These are phyloP conservation scores for Barnettozyma salicaria DNA, from an alignment of 805 yeast genomes.

Conservation along the genomic window DNA sequence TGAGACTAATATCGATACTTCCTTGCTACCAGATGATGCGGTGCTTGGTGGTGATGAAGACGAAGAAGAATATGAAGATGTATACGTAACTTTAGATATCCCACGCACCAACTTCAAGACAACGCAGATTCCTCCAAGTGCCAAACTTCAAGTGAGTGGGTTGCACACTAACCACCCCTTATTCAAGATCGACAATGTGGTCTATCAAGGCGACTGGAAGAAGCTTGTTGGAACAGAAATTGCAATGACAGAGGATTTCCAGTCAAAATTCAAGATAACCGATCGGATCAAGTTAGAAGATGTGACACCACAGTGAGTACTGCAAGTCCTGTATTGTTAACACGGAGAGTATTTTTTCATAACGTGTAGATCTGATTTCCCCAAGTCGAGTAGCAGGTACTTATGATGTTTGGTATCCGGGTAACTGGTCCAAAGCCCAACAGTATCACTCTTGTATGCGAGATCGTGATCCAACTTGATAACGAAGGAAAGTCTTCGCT, in stretches of 20 bases:
- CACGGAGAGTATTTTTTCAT: too few relatives aligned
- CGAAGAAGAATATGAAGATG: slow-evolving; percentile 37
- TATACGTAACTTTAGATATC: slow-evolving; percentile 49
- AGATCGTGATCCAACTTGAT: too few relatives aligned
- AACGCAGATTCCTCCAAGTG: slow-evolving; percentile 31
- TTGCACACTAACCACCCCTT: slow-evolving; percentile 49
- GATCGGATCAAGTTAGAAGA: slow-evolving; percentile 22
- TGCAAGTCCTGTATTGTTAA: too few relatives aligned
- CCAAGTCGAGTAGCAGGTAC: too few relatives aligned
- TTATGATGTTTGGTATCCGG: too few relatives aligned
- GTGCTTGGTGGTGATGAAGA: neutral
- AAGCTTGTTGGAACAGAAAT: slow-evolving; percentile 74
- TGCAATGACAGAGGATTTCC: slow-evolving; percentile 27
- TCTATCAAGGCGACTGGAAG: slow-evolving; percentile 74
- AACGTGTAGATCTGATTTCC: too few relatives aligned
- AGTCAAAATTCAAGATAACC: slow-evolving; percentile 15
- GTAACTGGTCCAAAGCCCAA: too few relatives aligned
- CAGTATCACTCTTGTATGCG: too few relatives aligned
- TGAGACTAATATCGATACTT: neutral
- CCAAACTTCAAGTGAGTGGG: slow-evolving; percentile 50
- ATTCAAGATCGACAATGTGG: slow-evolving; percentile 48
- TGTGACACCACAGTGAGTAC: slow-evolving; percentile 17
- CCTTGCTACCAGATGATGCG: neutral
- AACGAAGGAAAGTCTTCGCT: neutral
- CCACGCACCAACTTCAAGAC: slow-evolving; percentile 33